Base-by-base conservation (phyloP, 1,284 basidiomycete genomes). In the Leccinum pallidistipes region DNA sequence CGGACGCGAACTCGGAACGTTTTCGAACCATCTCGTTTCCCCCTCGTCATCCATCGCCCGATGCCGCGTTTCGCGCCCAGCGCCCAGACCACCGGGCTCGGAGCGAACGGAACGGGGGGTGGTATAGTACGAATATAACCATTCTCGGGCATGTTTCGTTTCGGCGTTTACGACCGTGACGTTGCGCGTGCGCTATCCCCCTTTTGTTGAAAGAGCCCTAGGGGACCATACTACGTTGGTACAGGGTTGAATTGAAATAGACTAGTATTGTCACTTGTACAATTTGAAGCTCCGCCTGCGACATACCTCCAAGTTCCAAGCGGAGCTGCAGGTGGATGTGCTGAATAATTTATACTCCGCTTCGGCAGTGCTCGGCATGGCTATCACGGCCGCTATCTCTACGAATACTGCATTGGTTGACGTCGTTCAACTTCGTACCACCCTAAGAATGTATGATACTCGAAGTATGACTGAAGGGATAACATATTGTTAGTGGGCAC, bases 91-190 rank as follows among this genome's bases (percentile, higher is more conserved):
- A 45, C 43, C n/a, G 7, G 9, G 62, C 29, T 40, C 16, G 34
- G 36, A 31, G 29, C 49, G 47, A 27, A 18, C 56, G 45, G 45
- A 11, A 47, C 18, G 45, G 45, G 5, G 24, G 24, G 24, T 24
- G 24, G 24, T 24, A 24, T 24, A 24, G 24, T 43, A 43, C 40
- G 5, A 45, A 45, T 51, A 29, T 52, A 54, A 40, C 31, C 54
- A 51, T 55, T 62, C 57, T 56, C 29, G 43, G 58, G 57, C 45
- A n/a, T 43, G 51, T 50, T 57, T 40, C 47, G 16, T 10, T 14
- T 62, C 68, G 66, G 66, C 60, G 34, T 60, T 63, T 59, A 54
- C 27, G 51, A 31, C 6, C 14, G 18, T 47, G 55, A 59, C 62
- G 43, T 21, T 16, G 49, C 54, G 62, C 24, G 24, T 24, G 24